Base-by-base conservation (phyloP, 148 eudicot genomes). In the Rhododendron kiyosumense region DNA sequence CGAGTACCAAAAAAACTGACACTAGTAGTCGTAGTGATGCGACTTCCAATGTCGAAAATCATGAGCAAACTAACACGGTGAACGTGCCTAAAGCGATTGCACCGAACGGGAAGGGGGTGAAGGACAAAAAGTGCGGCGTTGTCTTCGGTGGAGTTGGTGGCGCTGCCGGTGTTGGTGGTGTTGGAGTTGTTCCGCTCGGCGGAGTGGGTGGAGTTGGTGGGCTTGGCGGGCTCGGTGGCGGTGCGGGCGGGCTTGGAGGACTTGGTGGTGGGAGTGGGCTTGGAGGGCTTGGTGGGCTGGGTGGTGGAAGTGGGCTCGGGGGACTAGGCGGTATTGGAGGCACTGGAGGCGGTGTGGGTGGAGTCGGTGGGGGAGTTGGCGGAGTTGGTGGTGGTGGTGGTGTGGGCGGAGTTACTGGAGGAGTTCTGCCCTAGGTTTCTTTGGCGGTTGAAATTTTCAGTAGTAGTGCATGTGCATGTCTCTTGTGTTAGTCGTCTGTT, bases 121-220 rank as follows among this genome's bases (percentile, higher is more conserved):
- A 87, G 32, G 86, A 82, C 45, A 79, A 54, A 2, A 80, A 85
- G 57, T 87, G 88, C 5, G 88, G 83, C 10, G 85, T 65, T n/a
- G 86, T 85, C 3, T 89, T 89, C 38, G 93, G 79, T 36, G 93
- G 95, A 4, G 84, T 93, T 10, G 94, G 94, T 10, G 94, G 89
- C 13, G 88, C 88, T 30, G 92, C 91, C 1, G 94, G 94, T 9
- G 86, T 88, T n/a, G 93, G 91, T 0, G 92, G 92, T 0, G 89
- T 86, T 12, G 92, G 92, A 36, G 79, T 92, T 10, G 57, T 92
- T 5, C 94, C 94, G 0, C 85, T 92, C 34, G 91, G 88, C 5
- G 91, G 86, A 79, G 61, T 92, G 48, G 91, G 88, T 14, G 91
- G 86, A 78, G 46, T 89, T 4, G 90, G 90, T 9, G 91, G 91